phyloP scores from a whole-genome alignment of 129 eudicot species.

The Flaveria bidentis region DNA sequence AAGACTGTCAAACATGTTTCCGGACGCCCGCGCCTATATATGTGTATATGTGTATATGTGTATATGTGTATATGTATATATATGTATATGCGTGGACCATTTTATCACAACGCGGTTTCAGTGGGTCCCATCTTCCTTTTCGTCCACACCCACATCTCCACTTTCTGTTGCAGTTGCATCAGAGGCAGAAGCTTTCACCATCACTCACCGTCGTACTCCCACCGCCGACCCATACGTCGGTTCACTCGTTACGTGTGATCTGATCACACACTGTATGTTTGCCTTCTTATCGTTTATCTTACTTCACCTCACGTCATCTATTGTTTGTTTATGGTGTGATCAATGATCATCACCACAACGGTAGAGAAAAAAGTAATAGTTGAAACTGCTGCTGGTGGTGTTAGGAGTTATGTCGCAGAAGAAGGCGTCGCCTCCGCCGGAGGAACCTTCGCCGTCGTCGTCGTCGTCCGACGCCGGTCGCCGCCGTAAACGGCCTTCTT shows the following conservation, averaged over 20 bases:
- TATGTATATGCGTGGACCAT: conserved; percentile 14
- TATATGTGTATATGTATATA: not conserved
- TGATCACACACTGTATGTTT: conserved; percentile 7
- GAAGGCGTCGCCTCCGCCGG: conserved; percentile 32
- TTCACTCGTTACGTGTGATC: conserved; percentile 15
- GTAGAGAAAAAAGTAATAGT: not conserved
- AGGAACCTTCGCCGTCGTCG: conserved; percentile 28
- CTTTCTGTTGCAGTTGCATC: not conserved
- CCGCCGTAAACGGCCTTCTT: conserved; percentile 40
- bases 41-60: no score
- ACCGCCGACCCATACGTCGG: conserved; percentile 3
- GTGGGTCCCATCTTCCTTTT: conserved; percentile 19
- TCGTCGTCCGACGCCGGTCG: conserved; percentile 25
- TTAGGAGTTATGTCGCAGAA: conserved; percentile 32
- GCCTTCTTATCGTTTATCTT: not conserved
- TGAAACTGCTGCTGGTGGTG: not conserved
- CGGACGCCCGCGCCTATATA: no score
- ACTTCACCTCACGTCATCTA: conserved; percentile 9
- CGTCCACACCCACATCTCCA: conserved; percentile 28
- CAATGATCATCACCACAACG: not conserved
- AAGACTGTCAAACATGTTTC: no score
- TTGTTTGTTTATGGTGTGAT: conserved; percentile 4
- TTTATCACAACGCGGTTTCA: conserved; percentile 31
- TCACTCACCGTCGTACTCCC: not conserved
- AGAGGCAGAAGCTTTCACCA: not conserved